Conservation (phyloP, 2,329 filamentous ascomycete species). For the Akanthomyces muscarius region DNA sequence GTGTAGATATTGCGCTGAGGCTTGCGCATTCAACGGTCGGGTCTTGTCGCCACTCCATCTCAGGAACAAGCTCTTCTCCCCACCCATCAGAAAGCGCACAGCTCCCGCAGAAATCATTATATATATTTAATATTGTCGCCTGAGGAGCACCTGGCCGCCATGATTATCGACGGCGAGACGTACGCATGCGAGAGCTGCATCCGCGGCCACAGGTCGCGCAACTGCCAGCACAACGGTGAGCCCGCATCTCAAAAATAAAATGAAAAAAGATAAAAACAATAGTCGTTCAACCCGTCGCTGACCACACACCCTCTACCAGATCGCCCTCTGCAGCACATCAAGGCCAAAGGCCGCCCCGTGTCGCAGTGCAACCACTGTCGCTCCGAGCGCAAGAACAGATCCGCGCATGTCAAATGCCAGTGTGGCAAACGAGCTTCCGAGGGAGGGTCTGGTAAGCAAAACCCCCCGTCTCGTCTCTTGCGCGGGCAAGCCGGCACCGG, state of each 20-base stretch:
- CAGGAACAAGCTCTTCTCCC: not conserved
- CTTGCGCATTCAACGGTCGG: too few species aligned
- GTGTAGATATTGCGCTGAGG: too few species aligned
- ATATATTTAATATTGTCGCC: not conserved
- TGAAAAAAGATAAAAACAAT: too few species aligned
- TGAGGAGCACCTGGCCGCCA: not conserved
- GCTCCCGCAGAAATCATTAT: too few species aligned
- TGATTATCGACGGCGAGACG: slow-evolving; percentile 17
- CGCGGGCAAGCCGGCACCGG: too few species aligned
- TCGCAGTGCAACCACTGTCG: slow-evolving; percentile 18
- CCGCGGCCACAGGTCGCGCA: slow-evolving; percentile 15
- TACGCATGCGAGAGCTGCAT: slow-evolving; percentile 16
- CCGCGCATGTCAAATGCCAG: slow-evolving; percentile 16
- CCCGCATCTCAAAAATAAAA: slow-evolving; percentile 22
- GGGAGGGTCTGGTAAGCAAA: not conserved
- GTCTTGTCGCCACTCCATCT: not conserved
- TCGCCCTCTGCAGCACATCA: slow-evolving; percentile 13
- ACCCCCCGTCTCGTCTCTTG: not conserved
- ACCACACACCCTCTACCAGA: not conserved
- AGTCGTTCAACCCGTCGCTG: not conserved
- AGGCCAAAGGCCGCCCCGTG: slow-evolving; percentile 10
- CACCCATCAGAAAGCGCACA: not conserved
- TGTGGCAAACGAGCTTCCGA: slow-evolving; percentile 59
- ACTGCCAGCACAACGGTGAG: slow-evolving; percentile 15
- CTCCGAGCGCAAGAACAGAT: slow-evolving; percentile 12